Percentiles rank a stretch among this genome's conserved stretches.
These are phyloP conservation scores for Kockovaella imperatae DNA, from an alignment of 768 basidiomycete species.

Conservation along the genomic window DNA sequence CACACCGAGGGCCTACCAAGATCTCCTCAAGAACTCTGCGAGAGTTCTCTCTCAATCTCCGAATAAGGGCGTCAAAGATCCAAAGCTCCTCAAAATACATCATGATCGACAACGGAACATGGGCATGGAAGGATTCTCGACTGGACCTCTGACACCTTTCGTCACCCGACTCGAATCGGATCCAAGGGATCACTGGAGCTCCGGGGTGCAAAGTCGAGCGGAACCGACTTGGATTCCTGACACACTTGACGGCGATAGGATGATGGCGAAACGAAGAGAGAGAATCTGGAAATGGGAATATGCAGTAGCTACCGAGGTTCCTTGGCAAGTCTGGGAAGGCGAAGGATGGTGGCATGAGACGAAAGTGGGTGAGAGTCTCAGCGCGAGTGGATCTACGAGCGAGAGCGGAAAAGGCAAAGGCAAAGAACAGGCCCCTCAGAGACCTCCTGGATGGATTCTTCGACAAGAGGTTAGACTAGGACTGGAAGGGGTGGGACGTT, in stretches of 20 bases:
- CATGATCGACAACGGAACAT: not conserved
- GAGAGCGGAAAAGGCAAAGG: slow-evolving; percentile 15
- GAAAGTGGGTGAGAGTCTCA: not conserved
- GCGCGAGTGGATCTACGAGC: not conserved
- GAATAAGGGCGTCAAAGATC: not conserved
- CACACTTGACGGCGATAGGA: not conserved
- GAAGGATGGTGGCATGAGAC: slow-evolving; percentile 37
- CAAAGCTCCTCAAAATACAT: not conserved
- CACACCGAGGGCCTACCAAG: not conserved
- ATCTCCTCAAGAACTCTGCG: not conserved
- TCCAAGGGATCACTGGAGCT: not conserved
- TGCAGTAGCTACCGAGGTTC: slow-evolving; percentile 7
- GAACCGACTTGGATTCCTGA: too few relatives aligned
- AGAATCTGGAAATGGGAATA: not conserved
- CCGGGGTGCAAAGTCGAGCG: not conserved
- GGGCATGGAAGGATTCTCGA: slow-evolving; percentile 2
- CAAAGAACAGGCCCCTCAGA: not conserved
- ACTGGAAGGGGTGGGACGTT: slow-evolving; percentile 27
- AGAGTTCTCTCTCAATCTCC: not conserved
- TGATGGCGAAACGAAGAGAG: slow-evolving; percentile 5
- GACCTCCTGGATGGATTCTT: slow-evolving; percentile 12
- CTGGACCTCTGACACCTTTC: slow-evolving; percentile 4
- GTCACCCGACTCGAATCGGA: not conserved
- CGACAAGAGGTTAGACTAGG: slow-evolving; percentile 32
- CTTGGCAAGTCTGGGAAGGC: slow-evolving; percentile 38